Evolutionary conservation across 208 protist genomes (phyloP), one percentile per base, ranked within the genome.

Genomic region (Angomonas deanei): DNA sequence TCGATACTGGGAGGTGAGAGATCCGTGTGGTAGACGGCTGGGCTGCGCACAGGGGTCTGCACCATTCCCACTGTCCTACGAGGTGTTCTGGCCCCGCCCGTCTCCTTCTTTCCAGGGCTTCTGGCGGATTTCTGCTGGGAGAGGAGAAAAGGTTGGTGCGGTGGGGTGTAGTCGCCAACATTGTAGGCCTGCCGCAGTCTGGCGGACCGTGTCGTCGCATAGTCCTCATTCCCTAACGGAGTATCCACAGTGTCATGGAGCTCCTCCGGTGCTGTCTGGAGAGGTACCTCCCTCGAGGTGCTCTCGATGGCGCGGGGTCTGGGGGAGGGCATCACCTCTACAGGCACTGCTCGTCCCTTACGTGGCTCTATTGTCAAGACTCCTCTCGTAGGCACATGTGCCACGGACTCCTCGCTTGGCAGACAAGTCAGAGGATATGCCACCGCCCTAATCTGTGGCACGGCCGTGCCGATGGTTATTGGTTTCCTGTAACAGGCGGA

Each of bases 391-490:
- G 54, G 61, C 4, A 71, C 32, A 33, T 70, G 36, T 30, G 82
- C 59, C 30, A 72, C 67, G 0, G 65, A 34, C 26, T 74, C 68
- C 4, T 39, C 39, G 42, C 80, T 86, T 11, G 80, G 52, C 47
- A 86, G 77, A 8, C 34, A 54, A 19, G 82, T 21, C 31, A 23
- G 38, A 4, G 80, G 76, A 60, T 72, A 76, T 2, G 76, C 68
- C 15, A 72, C 72, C 1, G 78, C 56, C 2, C 72, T 52, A 3
- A 82, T 48, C 8, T 74, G 62, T 2, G 11, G 74, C 63, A 30
- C 53, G 59, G 42, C 57, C 49, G 55, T 19, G n/a, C n/a, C 30
- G 28, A 3, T 5, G 6, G 3, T 6, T 13, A 58, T 21, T 3
- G 53, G 53, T 30, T 23, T 39, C 8, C 28, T 2, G 32, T 58